These are phyloP conservation scores for Vitis rupestris DNA, from an alignment of 164 flowering plant species.

Conservation along the genomic window DNA sequence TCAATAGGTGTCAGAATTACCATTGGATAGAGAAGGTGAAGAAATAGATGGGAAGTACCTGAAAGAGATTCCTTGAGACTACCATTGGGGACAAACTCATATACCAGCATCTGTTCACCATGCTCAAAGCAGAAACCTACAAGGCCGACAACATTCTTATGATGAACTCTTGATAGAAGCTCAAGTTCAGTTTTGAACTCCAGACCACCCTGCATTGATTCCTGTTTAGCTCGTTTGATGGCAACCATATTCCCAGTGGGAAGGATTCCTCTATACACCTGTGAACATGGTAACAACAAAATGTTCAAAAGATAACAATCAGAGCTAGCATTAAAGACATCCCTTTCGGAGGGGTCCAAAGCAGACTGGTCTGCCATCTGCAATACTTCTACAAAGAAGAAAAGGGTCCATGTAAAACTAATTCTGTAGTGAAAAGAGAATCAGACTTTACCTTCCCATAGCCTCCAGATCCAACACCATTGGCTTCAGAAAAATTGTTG, in stretches of 20 bases:
- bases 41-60: slow-evolving; percentile 23
- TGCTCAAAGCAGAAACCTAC: slow-evolving; percentile 40
- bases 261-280: slow-evolving; percentile 46
- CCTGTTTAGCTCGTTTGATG: slow-evolving; percentile 46
- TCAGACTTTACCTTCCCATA: slow-evolving; percentile 13
- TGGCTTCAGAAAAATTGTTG: slow-evolving; percentile 32
- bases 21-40: neutral
- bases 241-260: slow-evolving; percentile 38
- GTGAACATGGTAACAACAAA: neutral
- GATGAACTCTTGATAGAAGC: slow-evolving; percentile 53
- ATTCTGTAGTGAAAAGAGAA: neutral
- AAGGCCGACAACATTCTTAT: slow-evolving; percentile 42
- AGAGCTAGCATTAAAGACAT: neutral
- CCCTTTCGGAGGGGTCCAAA: too few species aligned
- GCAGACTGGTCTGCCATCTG: neutral
- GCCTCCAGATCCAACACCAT: slow-evolving; percentile 24
- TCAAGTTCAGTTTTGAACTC: slow-evolving; percentile 55
- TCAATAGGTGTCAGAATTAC: neutral
- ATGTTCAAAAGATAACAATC: neutral
- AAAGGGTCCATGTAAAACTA: neutral
- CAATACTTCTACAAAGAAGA: neutral
- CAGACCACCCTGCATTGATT: slow-evolving; percentile 41
- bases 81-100: slow-evolving; percentile 42
- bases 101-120: slow-evolving; percentile 46
- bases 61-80: slow-evolving; percentile 33